Conservation (phyloP, 2,329 filamentous ascomycete species). For the Epichloe gansuensis region DNA sequence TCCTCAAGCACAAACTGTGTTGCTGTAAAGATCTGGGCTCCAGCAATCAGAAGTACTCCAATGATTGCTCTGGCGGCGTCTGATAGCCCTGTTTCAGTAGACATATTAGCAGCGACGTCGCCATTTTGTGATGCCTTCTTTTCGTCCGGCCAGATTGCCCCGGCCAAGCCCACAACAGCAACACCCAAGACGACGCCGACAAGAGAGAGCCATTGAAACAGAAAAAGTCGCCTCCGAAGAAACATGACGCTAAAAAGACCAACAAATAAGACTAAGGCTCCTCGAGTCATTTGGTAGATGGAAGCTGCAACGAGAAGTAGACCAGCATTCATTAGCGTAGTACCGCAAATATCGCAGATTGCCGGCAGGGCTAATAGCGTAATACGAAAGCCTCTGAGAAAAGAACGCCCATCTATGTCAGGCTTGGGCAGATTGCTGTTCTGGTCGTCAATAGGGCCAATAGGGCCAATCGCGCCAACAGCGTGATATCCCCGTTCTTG, state of each 20-base stretch:
- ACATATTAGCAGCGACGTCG: constrained; percentile 19
- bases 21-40: constrained; percentile 91
- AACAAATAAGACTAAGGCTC: constrained; percentile 88
- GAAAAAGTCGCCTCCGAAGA: constrained; percentile 59
- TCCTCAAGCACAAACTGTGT: constrained; percentile 95
- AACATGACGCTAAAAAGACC: constrained; percentile 92
- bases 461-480: constrained; percentile 36
- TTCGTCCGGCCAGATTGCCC: constrained; percentile 62
- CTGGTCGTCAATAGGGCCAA: constrained; percentile 21
- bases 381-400: constrained; percentile 59
- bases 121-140: constrained; percentile 30
- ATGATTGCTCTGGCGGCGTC: constrained; percentile 47
- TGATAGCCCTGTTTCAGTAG: constrained; percentile 25
- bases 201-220: constrained; percentile 90
- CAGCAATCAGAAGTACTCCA: constrained; percentile 81
- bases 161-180: constrained; percentile 77
- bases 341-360: constrained; percentile 87
- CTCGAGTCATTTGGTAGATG: constrained; percentile 98
- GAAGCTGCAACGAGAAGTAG: constrained; percentile 87
- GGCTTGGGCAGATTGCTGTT: constrained; percentile 15
- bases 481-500: constrained; percentile 50
- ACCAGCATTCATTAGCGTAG: constrained; percentile 94
- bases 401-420: constrained; percentile 42
- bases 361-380: constrained; percentile 71
- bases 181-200: constrained; percentile 81